Percentiles rank a stretch among this genome's conserved stretches.
Evolutionary conservation across 768 basidiomycete species (phyloP).

Genomic region (Psilocybe tampanensis): DNA sequence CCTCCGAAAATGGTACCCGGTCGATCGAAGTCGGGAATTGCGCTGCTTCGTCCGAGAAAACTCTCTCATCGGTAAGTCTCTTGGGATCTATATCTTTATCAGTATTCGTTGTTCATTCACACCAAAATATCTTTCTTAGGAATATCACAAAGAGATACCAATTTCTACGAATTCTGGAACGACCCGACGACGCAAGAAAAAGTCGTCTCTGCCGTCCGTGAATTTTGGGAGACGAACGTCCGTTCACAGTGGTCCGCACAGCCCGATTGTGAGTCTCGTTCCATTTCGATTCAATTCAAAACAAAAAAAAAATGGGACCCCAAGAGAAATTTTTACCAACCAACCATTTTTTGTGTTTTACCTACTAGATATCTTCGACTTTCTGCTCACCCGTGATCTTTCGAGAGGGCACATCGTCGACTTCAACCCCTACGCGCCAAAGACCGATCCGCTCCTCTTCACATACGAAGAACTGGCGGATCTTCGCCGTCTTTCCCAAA

Average conservation of each 20-base stretch:
- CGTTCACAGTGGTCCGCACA: conserved; percentile 56
- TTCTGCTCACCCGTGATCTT: conserved; percentile 84
- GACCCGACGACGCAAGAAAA: conserved; percentile 53
- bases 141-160: conserved; percentile 85
- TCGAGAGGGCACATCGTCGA: conserved; percentile 81
- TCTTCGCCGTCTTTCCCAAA: conserved; percentile 18
- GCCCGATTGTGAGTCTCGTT: conserved; percentile 61
- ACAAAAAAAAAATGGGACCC: no score
- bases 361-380: conserved; percentile 88
- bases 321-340: no score
- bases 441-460: conserved; percentile 89
- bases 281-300: background rate
- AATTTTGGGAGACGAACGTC: conserved; percentile 74
- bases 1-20: conserved; percentile 86
- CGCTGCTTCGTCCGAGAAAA: conserved; percentile 87
- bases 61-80: conserved; percentile 64
- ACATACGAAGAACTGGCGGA: conserved; percentile 72
- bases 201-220: conserved; percentile 51
- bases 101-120: background rate
- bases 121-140: conserved; percentile 42
- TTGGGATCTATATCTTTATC: background rate
- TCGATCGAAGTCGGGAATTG: conserved; percentile 84
- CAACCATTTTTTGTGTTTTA: no score
- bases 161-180: conserved; percentile 86
- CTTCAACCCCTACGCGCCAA: conserved; percentile 85